Evolutionary conservation across 306 rosid genomes (phyloP).

Genomic region (Glycyrrhiza uralensis): DNA sequence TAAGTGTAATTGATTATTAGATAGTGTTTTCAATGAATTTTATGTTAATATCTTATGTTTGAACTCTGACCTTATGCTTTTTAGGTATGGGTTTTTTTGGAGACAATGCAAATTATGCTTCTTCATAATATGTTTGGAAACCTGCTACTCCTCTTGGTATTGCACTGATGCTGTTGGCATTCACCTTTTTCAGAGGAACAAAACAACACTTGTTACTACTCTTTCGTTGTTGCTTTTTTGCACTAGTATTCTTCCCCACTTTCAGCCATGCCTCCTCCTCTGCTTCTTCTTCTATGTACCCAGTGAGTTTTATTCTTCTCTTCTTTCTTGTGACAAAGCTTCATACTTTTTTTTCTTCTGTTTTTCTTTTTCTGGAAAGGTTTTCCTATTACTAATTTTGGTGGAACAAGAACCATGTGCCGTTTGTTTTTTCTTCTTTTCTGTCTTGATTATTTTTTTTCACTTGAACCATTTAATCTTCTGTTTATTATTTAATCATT

Average conservation of each 20-base stretch:
- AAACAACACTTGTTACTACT: slow-evolving; percentile 38
- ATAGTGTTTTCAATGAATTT: too few species aligned
- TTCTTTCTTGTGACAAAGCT: background rate
- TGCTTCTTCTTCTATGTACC: slow-evolving; percentile 51
- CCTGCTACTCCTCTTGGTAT: too few species aligned
- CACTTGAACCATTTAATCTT: background rate
- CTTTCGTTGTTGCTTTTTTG: slow-evolving; percentile 44
- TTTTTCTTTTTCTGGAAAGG: background rate
- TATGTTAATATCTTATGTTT: too few species aligned
- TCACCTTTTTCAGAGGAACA: slow-evolving; percentile 31
- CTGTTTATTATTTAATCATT: background rate
- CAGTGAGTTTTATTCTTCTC: slow-evolving; percentile 46
- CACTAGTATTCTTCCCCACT: slow-evolving; percentile 39
- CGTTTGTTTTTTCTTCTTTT: background rate
- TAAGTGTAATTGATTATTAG: too few species aligned
- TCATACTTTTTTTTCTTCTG: background rate
- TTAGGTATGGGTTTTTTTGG: too few species aligned
- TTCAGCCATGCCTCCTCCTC: slow-evolving; percentile 53
- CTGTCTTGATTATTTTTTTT: background rate
- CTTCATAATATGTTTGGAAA: too few species aligned
- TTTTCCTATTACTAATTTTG: slow-evolving; percentile 14
- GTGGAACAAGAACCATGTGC: background rate
- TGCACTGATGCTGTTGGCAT: too few species aligned
- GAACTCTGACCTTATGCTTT: too few species aligned
- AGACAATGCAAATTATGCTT: too few species aligned